Conservation (phyloP, 129 eudicot species). For the Ambrosia trifida region DNA sequence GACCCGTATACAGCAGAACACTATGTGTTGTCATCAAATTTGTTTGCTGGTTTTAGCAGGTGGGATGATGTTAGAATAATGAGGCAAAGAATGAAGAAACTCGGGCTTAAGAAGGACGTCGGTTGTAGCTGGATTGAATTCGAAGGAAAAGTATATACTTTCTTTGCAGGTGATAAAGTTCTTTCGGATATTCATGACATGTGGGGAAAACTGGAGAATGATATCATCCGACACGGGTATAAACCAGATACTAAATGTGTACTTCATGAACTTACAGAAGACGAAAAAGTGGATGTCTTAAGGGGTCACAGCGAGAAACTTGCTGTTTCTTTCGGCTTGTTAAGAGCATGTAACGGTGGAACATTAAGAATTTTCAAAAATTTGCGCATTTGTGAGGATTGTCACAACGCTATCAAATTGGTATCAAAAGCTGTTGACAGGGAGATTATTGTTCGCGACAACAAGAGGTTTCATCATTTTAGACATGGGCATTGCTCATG, state of each 20-base stretch:
- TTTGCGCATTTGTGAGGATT: conserved; percentile 45
- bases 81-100: conserved; percentile 49
- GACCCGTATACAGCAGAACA: conserved; percentile 55
- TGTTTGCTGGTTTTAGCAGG: conserved; percentile 45
- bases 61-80: conserved; percentile 62
- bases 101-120: conserved; percentile 42
- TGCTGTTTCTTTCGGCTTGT: conserved; percentile 39
- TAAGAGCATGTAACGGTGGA: conserved; percentile 23
- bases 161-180: conserved; percentile 45
- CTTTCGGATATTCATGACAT: conserved; percentile 30
- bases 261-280: conserved; percentile 46
- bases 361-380: conserved; percentile 44
- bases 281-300: conserved; percentile 40
- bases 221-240: conserved; percentile 33
- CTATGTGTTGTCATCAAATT: conserved; percentile 54
- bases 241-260: conserved; percentile 43
- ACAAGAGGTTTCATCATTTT: conserved; percentile 46
- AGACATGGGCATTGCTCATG: conserved; percentile 44
- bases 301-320: conserved; percentile 53
- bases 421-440: conserved; percentile 41
- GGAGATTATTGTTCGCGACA: conserved; percentile 40
- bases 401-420: conserved; percentile 44
- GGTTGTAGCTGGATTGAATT: conserved; percentile 71
- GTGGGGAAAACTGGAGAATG: conserved; percentile 44
- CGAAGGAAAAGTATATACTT: conserved; percentile 48